Base-by-base conservation (phyloP, 2,329 filamentous ascomycete genomes). In the Fusarium duplospermum region DNA sequence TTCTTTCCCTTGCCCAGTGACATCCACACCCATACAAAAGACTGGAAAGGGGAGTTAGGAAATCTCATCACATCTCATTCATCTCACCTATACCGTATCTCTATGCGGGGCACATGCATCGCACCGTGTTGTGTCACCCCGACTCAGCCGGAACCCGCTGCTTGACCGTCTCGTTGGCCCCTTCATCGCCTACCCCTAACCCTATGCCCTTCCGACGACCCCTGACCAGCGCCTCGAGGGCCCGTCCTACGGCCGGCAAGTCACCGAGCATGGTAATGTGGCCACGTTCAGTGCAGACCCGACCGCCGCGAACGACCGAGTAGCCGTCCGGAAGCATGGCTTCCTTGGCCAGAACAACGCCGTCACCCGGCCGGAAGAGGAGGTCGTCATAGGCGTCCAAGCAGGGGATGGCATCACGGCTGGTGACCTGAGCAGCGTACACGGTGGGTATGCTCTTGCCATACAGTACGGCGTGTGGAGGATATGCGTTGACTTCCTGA, bases 261-360 rank as follows among this genome's bases (percentile, higher is more conserved):
- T 98, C 95, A 1, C 95, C 95, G 35, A 98, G 82, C 78, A 98
- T 87, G 1, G 93, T 95, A 38, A 98, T 92, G 84, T 98, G 96
- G 0, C 96, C 95, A 4, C 94, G 87, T 74, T 97, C 94, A 63
- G 92, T 95, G 75, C 90, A 92, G 14, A 98, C 90, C 20, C 94
- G 86, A 0, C 95, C 95, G 14, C 92, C 92, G 54, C 88, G 90
- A 2, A 92, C 94, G 38, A 93, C 86, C 58, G 89, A 87, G 80
- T 98, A 98, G 0, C 95, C 95, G 3, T 89, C 84, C 0, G 95
- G 95, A 50, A 97, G 83, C 93, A 97, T 96, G 0, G 95, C 93
- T 70, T 96, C 94, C 60, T 90, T 90, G 0, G 95, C 94, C 8
- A 98, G 87, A 64, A 96, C 94, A 0, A 98, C 95, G 0, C 95